Conservation (phyloP, 1,284 basidiomycete species). For the Apiotrichum domesticum region DNA sequence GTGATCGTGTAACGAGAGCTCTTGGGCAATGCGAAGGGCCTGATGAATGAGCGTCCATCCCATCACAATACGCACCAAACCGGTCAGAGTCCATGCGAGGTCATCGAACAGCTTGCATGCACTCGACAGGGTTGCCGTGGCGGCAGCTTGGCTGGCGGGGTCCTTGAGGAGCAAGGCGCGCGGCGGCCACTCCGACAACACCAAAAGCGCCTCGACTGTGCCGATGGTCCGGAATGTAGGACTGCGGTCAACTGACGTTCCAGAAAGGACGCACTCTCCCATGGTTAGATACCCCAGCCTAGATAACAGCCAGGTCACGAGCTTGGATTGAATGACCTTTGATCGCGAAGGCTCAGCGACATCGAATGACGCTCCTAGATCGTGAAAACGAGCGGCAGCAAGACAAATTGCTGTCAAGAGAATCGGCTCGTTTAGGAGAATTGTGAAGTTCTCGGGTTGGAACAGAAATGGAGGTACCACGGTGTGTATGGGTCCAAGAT, state of each 20-base stretch:
- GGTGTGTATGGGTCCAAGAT: conserved; percentile 9
- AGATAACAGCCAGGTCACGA: conserved; percentile 10
- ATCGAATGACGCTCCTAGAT: conserved; percentile 6
- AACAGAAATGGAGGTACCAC: conserved; percentile 13
- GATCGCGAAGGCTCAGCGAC: conserved; percentile 2
- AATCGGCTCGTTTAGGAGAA: conserved; percentile 10
- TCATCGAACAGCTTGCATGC: conserved; percentile 22
- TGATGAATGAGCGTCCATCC: not conserved
- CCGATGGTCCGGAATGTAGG: conserved; percentile 10
- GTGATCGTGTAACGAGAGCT: conserved; percentile 18
- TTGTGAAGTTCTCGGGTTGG: conserved; percentile 8
- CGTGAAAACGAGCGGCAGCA: conserved; percentile 11
- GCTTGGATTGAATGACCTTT: conserved; percentile 10
- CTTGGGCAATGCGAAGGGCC: conserved; percentile 20
- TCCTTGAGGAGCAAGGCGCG: conserved; percentile 10
- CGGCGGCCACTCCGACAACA: conserved; percentile 23
- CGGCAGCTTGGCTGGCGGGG: not conserved
- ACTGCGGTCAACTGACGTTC: not conserved
- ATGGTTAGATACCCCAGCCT: conserved; percentile 15
- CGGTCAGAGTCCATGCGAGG: conserved; percentile 20
- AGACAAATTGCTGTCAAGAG: conserved; percentile 12
- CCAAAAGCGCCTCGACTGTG: conserved; percentile 17
- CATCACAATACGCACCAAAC: not conserved
- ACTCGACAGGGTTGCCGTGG: not conserved
- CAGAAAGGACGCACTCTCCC: conserved; percentile 2